Base-by-base conservation (phyloP, 371 early-diverging fungal genomes). In the Zychaea mexicana region DNA sequence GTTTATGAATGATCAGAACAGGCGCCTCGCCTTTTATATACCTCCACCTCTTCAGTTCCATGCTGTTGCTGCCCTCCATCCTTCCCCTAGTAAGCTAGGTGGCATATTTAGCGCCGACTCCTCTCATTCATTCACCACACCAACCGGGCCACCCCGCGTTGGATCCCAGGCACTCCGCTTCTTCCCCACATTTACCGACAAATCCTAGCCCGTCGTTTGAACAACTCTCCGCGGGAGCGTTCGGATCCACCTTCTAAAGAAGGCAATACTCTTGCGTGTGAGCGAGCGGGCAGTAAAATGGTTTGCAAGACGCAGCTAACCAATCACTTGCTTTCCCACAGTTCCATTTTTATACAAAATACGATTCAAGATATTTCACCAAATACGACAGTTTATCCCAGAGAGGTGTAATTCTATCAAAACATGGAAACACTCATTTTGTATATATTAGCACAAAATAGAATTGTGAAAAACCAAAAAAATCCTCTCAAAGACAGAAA, bases 171-270 rank as follows among this genome's bases (percentile, higher is more conserved):
- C 22, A 49, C 49, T 49, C 49, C 49, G 49, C 49, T 24, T 49
- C 49, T 49, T 49, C 49, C 49, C 49, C 49, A 49, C 49, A 49
- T 49, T 49, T 49, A 49, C 49, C 49, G 49, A 19, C 22, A 49
- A 49, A 17, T 49, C 49, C 49, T 49, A 49, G 49, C 49, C 49
- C 49, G 24, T 49, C 24, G n/a, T 49, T 49, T 49, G 13, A 10
- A 22, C 3, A 24, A 19, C 1, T 13, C 3, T n/a, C 49, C 5
- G 49, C 49, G 49, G 49, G 49, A 49, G 5, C 49, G 10, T 10
- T 49, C 49, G 49, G 49, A 49, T 49, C 22, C n/a, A 12, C 49
- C 49, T 49, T 22, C 49, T 13, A 22, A 49, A 22, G 4, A 2
- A 24, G 13, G 49, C 12, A 49, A 22, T 12, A 45, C 45, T n/a